Evolutionary conservation across 108 stramenopile species (phyloP).

Genomic region (Nitzschia palea): DNA sequence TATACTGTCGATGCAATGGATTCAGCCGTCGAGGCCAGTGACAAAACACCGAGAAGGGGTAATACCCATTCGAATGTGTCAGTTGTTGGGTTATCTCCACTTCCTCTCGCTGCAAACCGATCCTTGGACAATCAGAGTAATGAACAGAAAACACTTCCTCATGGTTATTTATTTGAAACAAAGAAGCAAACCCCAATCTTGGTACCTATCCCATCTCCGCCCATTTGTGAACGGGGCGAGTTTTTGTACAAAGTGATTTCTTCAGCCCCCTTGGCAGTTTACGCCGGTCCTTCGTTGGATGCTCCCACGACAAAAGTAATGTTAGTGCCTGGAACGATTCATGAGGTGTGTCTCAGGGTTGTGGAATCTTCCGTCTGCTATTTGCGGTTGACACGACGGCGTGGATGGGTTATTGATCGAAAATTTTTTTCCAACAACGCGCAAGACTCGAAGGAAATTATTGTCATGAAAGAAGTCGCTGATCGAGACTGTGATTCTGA

Average conservation of each 20-base stretch:
- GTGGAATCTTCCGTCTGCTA: conserved; percentile 21
- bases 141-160: neutral
- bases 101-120: neutral
- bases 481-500: conserved; percentile 6
- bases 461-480: conserved; percentile 59
- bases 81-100: neutral
- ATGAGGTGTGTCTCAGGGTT: conserved; percentile 64
- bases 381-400: conserved; percentile 56
- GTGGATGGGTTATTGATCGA: conserved; percentile 77
- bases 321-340: conserved; percentile 67
- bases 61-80: conserved; percentile 22
- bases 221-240: conserved; percentile 49
- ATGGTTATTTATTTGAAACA: conserved; percentile 38
- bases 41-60: conserved; percentile 31
- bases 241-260: conserved; percentile 67
- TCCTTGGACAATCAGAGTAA: neutral
- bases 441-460: conserved; percentile 15
- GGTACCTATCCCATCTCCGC: conserved; percentile 33
- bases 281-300: conserved; percentile 68
- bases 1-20: conserved; percentile 55
- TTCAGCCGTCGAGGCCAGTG: conserved; percentile 5
- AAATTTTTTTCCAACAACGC: conserved; percentile 18
- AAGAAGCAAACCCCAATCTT: conserved; percentile 34
- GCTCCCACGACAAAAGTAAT: conserved; percentile 60
- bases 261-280: conserved; percentile 66